A percentile compares a stretch with the other conserved stretches of the same genome.
These are phyloP conservation scores for Gracilaria domingensis DNA, from an alignment of 23 red algal genomes.

Conservation along the genomic window DNA sequence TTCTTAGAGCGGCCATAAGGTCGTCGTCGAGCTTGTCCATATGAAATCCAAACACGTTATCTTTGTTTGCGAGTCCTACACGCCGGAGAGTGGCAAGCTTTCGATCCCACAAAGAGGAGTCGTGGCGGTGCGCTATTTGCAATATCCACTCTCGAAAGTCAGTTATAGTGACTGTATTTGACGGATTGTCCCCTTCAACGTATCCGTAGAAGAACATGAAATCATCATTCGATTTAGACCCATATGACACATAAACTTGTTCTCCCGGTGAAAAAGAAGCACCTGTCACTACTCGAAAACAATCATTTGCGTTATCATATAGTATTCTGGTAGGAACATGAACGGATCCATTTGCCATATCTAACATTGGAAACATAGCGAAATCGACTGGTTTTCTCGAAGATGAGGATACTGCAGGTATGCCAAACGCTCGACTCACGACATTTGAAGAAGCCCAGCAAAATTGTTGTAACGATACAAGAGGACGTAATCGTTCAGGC, in stretches of 20 bases:
- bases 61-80: conserved; percentile 20
- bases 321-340: conserved; percentile 38
- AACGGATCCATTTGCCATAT: conserved; percentile 69
- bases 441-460: conserved; percentile 58
- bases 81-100: conserved; percentile 42
- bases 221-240: conserved; percentile 78
- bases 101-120: conserved; percentile 27
- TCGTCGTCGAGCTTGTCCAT: conserved; percentile 52
- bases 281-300: conserved; percentile 19
- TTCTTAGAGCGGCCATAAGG: conserved; percentile 28
- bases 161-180: conserved; percentile 60
- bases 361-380: conserved; percentile 70
- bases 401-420: not conserved
- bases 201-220: conserved; percentile 84
- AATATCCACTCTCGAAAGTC: conserved; percentile 64
- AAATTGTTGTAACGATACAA: conserved; percentile 41
- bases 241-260: conserved; percentile 86
- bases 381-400: conserved; percentile 11
- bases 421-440: conserved; percentile 59
- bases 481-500: conserved; percentile 5
- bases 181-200: conserved; percentile 73
- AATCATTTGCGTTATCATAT: conserved; percentile 22
- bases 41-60: conserved; percentile 30
- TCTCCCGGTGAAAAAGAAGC: conserved; percentile 32
- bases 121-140: conserved; percentile 1